phyloP scores from a whole-genome alignment of 2,329 filamentous ascomycete genomes.

The Colletotrichum sp. region DNA sequence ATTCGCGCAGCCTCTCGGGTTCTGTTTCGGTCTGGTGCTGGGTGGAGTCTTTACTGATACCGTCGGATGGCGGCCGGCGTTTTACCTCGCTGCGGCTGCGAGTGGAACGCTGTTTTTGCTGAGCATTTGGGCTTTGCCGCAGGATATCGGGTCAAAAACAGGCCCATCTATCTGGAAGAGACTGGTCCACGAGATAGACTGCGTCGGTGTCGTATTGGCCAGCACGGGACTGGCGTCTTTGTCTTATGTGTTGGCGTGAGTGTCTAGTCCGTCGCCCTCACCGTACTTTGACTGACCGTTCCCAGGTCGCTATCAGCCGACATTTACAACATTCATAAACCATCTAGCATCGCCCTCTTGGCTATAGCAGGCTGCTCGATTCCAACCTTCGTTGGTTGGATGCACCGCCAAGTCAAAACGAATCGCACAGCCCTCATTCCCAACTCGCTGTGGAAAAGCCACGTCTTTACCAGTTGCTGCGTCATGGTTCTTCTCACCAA shows the following conservation, averaged over 20 bases:
- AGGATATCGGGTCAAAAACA: slow-evolving; percentile 41
- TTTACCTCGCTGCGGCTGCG: not conserved
- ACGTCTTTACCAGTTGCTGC: slow-evolving; percentile 55
- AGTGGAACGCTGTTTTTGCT: slow-evolving; percentile 45
- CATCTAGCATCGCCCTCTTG: not conserved
- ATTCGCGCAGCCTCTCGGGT: not conserved
- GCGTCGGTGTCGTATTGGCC: not conserved
- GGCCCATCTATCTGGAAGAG: slow-evolving; percentile 22
- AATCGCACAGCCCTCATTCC: slow-evolving; percentile 44
- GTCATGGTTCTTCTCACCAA: slow-evolving; percentile 45
- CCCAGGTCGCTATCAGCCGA: not conserved
- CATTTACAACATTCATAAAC: not conserved
- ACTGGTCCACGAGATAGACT: not conserved
- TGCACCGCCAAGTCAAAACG: not conserved
- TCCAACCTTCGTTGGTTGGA: not conserved
- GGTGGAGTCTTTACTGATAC: slow-evolving; percentile 3
- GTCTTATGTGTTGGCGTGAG: slow-evolving; percentile 4
- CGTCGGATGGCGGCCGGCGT: not conserved
- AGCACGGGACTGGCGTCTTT: not conserved
- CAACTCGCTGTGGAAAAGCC: slow-evolving; percentile 60
- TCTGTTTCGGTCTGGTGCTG: not conserved
- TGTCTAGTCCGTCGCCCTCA: slow-evolving; percentile 27
- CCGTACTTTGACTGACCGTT: slow-evolving; percentile 22
- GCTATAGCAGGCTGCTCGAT: not conserved
- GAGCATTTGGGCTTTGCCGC: slow-evolving; percentile 42